These are phyloP conservation scores for Yamadazyma tumulicola DNA, from an alignment of 805 yeast species.

Conservation along the genomic window DNA sequence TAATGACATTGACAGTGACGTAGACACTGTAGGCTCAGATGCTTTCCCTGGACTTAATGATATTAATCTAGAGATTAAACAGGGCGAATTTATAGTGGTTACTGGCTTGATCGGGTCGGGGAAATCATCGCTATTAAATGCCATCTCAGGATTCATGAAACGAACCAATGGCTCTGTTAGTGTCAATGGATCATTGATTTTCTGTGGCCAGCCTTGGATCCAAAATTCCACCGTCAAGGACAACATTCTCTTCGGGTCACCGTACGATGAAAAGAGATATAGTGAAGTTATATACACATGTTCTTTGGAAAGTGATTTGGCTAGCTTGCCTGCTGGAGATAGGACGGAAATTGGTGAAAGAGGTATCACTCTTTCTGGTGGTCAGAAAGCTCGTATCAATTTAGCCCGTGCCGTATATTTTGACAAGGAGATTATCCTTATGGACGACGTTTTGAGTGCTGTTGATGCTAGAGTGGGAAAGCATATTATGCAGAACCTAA, in stretches of 20 bases:
- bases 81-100: slow-evolving; percentile 33
- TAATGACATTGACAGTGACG: background rate
- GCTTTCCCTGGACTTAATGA: slow-evolving; percentile 4
- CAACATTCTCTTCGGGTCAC: slow-evolving; percentile 29
- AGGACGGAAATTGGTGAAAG: slow-evolving; percentile 35
- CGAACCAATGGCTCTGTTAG: slow-evolving; percentile 24
- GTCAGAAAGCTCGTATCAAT: slow-evolving; percentile 34
- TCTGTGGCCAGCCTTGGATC: slow-evolving; percentile 34
- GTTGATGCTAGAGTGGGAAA: slow-evolving; percentile 38
- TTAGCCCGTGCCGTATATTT: slow-evolving; percentile 34
- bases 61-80: slow-evolving; percentile 21
- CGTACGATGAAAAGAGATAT: slow-evolving; percentile 21
- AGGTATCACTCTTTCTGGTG: slow-evolving; percentile 36
- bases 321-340: slow-evolving; percentile 31
- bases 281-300: slow-evolving; percentile 25
- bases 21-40: slow-evolving; percentile 18
- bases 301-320: slow-evolving; percentile 27
- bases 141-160: slow-evolving; percentile 37
- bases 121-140: slow-evolving; percentile 33
- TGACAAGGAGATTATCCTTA: slow-evolving; percentile 25
- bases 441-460: slow-evolving; percentile 35
- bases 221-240: slow-evolving; percentile 32
- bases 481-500: slow-evolving; percentile 30
- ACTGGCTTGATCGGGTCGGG: slow-evolving; percentile 39
- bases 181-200: slow-evolving; percentile 24